A percentile compares a stretch with the other conserved stretches of the same genome.
Evolutionary conservation across 1,284 basidiomycete species (phyloP).

Genomic region (Ustilago nuda): DNA sequence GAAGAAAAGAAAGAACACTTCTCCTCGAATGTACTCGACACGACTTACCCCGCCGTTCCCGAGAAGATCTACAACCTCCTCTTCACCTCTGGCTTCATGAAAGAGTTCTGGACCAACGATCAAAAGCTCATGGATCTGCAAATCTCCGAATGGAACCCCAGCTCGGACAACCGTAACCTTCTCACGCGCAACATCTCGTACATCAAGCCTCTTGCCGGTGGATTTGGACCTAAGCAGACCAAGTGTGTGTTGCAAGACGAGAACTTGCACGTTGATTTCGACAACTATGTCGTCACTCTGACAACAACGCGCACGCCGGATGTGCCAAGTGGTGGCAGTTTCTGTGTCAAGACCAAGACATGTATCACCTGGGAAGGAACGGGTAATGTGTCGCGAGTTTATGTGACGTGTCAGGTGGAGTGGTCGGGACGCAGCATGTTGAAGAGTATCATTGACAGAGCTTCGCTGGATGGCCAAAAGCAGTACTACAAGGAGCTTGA

Average conservation of each 20-base stretch:
- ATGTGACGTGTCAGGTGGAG: slow-evolving; percentile 91
- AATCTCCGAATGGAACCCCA: slow-evolving; percentile 62
- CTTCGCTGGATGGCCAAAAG: slow-evolving; percentile 93
- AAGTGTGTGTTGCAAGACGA: slow-evolving; percentile 94
- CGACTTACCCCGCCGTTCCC: slow-evolving; percentile 85
- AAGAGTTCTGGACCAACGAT: slow-evolving; percentile 87
- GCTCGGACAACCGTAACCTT: slow-evolving; percentile 75
- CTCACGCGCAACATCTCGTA: slow-evolving; percentile 90
- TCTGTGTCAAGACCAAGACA: slow-evolving; percentile 90
- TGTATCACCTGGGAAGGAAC: slow-evolving; percentile 91
- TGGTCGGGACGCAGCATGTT: slow-evolving; percentile 97
- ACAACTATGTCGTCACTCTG: slow-evolving; percentile 83
- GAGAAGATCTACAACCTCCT: slow-evolving; percentile 96
- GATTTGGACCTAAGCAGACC: slow-evolving; percentile 91
- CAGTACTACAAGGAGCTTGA: slow-evolving; percentile 87
- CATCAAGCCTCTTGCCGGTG: slow-evolving; percentile 89
- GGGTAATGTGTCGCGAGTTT: slow-evolving; percentile 78
- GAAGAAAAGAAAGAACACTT: slow-evolving; percentile 80
- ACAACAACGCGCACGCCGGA: slow-evolving; percentile 95
- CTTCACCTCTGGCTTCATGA: slow-evolving; percentile 95
- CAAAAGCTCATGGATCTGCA: slow-evolving; percentile 79
- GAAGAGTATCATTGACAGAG: slow-evolving; percentile 93
- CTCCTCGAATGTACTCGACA: slow-evolving; percentile 80
- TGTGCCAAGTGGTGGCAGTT: slow-evolving; percentile 90
- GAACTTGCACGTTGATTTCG: slow-evolving; percentile 82